Evolutionary conservation across 176 grass and related monocot species (phyloP), one percentile per base, ranked within the genome.

Genomic region (Metroxylon sagu): DNA sequence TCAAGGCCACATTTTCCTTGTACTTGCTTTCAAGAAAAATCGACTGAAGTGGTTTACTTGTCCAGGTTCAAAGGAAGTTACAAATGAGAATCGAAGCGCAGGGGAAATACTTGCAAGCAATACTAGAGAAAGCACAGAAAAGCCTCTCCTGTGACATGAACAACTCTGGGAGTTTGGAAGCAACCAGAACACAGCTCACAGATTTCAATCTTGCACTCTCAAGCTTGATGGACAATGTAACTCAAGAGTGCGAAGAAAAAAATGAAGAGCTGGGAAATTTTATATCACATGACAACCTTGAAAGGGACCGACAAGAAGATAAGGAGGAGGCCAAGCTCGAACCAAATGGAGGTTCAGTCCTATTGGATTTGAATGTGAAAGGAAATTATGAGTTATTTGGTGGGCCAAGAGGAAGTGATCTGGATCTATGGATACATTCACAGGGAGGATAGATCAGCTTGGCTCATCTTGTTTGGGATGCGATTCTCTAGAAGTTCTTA

Each of bases 1-100:
- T 2, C 8, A 12, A 43, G 35, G 35, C 8, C 35, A 43, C 12
- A 14, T 43, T 43, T 43, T 43, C 10, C 35, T 43, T 43, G 35
- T 3, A 2, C 35, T 43, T 43, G 7, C 35, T 43, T 43, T 43
- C 12, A 2, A 43, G 35, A 6, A 14, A 39, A 43, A 43, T 12
- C 8, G 6, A 5, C 35, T 43, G 35, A 43, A 43, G 8, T 14
- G 7, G 35, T 3, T 43, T 2, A 43, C 35, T 43, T 43, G 35
- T 43, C 35, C 75, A 98, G 93, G 87, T 98, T 62, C 93, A 98
- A 68, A 98, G 85, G 73, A 98, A 88, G 69, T 62, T 98, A 62
- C 93, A 98, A 64, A 82, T 85, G 76, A 80, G 93, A 75, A 92
- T 98, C 3, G 87, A 98, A 67, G 87, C 93, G 7, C 93, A 98